Evolutionary conservation across 148 eudicot species (phyloP).

Genomic region (Spergularia marina): DNA sequence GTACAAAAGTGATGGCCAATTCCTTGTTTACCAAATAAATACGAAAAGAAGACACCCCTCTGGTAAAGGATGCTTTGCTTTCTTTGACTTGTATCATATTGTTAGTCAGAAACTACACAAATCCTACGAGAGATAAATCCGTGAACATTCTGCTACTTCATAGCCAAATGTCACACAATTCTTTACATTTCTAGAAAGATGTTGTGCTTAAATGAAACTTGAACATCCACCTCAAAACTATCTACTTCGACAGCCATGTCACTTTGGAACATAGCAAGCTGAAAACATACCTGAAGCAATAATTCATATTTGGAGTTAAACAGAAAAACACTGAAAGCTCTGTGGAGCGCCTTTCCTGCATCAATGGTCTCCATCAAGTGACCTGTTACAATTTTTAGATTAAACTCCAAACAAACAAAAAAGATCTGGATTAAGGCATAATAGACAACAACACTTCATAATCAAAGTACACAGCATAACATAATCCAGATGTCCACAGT

Average conservation of each 20-base stretch:
- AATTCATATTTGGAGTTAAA: slow-evolving; percentile 88
- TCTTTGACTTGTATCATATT: too few relatives aligned
- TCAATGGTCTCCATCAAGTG: slow-evolving; percentile 93
- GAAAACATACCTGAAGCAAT: slow-evolving; percentile 71
- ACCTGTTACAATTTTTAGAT: slow-evolving; percentile 46
- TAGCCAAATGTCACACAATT: background rate
- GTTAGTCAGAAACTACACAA: too few relatives aligned
- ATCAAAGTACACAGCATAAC: background rate
- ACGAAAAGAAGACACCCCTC: too few relatives aligned
- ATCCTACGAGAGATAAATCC: too few relatives aligned
- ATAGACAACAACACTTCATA: background rate
- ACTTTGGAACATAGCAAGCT: background rate
- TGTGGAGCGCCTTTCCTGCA: slow-evolving; percentile 71
- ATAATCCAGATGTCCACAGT: background rate
- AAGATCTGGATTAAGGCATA: background rate
- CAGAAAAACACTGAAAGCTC: slow-evolving; percentile 92
- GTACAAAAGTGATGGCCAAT: background rate
- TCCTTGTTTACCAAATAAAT: too few relatives aligned
- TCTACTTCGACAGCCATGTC: background rate
- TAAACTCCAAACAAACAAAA: background rate
- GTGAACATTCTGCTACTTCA: background rate
- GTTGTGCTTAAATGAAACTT: background rate
- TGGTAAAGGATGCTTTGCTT: too few relatives aligned
- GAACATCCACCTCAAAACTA: background rate
- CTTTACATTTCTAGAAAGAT: background rate